Conservation (phyloP, 345 rosid genomes). For the Populus davidiana region DNA sequence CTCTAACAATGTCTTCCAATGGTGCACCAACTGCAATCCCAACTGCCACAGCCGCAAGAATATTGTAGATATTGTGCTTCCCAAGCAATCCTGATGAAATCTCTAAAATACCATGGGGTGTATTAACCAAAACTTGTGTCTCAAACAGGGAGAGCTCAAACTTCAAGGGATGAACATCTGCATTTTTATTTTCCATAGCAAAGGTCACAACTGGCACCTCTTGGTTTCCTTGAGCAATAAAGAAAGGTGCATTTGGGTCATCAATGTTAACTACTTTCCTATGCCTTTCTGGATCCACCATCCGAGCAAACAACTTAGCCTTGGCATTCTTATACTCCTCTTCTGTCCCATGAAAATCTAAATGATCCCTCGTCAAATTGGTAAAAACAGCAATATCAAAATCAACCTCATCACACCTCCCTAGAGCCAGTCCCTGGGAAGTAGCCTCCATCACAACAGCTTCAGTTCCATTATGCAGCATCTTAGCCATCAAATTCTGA, state of each 20-base stretch:
- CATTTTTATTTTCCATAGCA: conserved; percentile 81
- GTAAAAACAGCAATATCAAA: conserved; percentile 88
- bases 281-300: conserved; percentile 89
- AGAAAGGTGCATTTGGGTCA: conserved; percentile 73
- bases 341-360: conserved; percentile 62
- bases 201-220: conserved; percentile 84
- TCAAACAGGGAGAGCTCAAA: conserved; percentile 87
- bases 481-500: conserved; percentile 94
- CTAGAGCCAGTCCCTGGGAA: conserved; percentile 62
- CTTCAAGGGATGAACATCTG: conserved; percentile 84
- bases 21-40: conserved; percentile 97
- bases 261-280: conserved; percentile 89
- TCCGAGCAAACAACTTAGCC: conserved; percentile 79
- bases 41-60: conserved; percentile 87
- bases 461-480: conserved; percentile 89
- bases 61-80: conserved; percentile 79
- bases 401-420: conserved; percentile 75
- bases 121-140: conserved; percentile 85
- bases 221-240: conserved; percentile 62
- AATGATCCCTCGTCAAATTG: conserved; percentile 54
- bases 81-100: conserved; percentile 90
- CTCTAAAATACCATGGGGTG: conserved; percentile 82
- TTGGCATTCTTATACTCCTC: conserved; percentile 77
- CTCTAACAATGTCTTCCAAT: conserved; percentile 88
- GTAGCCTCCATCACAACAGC: conserved; percentile 86